These are phyloP conservation scores for Diaporthe batatas DNA, from an alignment of 2,329 filamentous ascomycete species.

Conservation along the genomic window DNA sequence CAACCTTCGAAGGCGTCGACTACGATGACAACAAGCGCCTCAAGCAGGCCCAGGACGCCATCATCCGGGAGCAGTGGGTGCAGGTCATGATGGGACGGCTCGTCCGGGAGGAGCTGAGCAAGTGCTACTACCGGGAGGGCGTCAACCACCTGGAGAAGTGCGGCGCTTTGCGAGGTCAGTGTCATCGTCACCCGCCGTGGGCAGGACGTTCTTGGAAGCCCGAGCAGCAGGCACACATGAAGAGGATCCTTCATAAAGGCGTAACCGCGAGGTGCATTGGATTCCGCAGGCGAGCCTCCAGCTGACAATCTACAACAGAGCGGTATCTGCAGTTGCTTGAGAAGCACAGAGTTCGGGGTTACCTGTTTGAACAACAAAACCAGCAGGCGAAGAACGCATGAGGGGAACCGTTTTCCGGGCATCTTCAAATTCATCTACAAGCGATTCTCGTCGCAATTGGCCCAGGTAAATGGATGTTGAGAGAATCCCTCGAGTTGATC, in stretches of 20 bases:
- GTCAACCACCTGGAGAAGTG: slow-evolving; percentile 93
- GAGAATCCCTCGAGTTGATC: neutral
- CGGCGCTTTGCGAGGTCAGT: slow-evolving; percentile 82
- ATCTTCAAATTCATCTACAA: neutral
- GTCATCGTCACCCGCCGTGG: slow-evolving; percentile 34
- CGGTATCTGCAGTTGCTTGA: slow-evolving; percentile 84
- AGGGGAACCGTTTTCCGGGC: neutral
- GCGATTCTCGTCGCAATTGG: slow-evolving; percentile 4
- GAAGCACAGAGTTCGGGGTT: slow-evolving; percentile 82
- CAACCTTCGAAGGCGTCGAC: slow-evolving; percentile 88
- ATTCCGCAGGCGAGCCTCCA: neutral
- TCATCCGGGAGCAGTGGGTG: slow-evolving; percentile 90
- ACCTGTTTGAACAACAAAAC: slow-evolving; percentile 84
- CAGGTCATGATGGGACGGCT: slow-evolving; percentile 89
- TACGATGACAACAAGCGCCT: slow-evolving; percentile 85
- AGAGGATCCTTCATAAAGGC: neutral
- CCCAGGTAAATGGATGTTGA: neutral
- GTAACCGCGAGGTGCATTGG: neutral
- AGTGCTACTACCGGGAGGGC: slow-evolving; percentile 87
- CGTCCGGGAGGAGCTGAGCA: slow-evolving; percentile 85
- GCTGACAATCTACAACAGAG: slow-evolving; percentile 62
- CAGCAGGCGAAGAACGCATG: slow-evolving; percentile 67
- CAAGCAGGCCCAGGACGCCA: slow-evolving; percentile 85
- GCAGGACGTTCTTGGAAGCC: neutral
- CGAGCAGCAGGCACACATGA: neutral